These are phyloP conservation scores for Bullera alba DNA, from an alignment of 768 basidiomycete species.

Conservation along the genomic window DNA sequence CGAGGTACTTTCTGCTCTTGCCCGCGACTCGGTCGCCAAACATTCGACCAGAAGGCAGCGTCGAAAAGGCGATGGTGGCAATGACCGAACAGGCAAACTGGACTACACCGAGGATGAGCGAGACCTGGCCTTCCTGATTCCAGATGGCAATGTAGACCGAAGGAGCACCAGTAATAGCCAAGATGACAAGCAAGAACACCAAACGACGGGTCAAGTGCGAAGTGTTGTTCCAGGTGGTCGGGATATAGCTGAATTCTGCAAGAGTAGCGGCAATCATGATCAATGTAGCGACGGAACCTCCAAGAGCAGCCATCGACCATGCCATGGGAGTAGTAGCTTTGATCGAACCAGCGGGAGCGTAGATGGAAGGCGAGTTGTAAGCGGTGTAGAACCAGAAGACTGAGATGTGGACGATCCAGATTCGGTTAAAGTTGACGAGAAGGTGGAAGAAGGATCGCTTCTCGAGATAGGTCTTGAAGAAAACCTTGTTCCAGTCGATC, in stretches of 20 bases:
- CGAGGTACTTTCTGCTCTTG: constrained; percentile 92
- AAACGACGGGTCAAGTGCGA: constrained; percentile 89
- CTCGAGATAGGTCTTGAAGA: constrained; percentile 99
- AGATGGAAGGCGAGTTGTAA: constrained; percentile 83
- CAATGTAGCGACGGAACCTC: constrained; percentile 87
- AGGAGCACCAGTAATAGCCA: constrained; percentile 84
- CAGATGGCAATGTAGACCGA: constrained; percentile 90
- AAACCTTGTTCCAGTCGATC: constrained; percentile 91
- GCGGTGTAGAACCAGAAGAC: constrained; percentile 95
- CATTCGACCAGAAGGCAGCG: constrained; percentile 95
- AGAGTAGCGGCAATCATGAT: constrained; percentile 96
- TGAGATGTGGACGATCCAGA: constrained; percentile 96
- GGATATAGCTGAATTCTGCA: constrained; percentile 94
- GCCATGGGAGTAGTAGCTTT: constrained; percentile 66
- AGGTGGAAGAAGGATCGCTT: constrained; percentile 94
- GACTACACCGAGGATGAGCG: constrained; percentile 88
- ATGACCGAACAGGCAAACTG: constrained; percentile 90
- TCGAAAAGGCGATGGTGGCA: constrained; percentile 76
- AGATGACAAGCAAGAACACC: constrained; percentile 79
- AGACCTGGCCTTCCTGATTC: constrained; percentile 58
- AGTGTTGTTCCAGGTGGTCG: constrained; percentile 97
- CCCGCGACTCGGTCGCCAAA: constrained; percentile 96
- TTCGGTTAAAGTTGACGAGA: constrained; percentile 98
- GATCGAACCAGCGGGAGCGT: constrained; percentile 50
- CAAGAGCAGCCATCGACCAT: constrained; percentile 90